These are phyloP conservation scores for Arachis monticola DNA, from an alignment of 331 rosid species.

Conservation along the genomic window DNA sequence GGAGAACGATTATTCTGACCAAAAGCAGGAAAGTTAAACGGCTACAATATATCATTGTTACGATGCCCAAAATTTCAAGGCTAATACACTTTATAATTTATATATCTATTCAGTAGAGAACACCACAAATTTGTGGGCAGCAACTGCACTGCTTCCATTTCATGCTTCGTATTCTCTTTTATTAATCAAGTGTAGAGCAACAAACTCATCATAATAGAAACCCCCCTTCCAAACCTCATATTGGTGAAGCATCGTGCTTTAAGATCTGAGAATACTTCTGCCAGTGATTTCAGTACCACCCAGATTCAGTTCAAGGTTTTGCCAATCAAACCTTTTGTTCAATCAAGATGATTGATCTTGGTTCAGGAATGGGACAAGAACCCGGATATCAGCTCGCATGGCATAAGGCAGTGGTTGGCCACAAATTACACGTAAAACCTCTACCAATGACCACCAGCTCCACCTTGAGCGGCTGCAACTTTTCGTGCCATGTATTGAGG, in stretches of 20 bases:
- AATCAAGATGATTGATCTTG: slow-evolving; percentile 35
- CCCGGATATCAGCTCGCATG: neutral
- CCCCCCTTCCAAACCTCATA: slow-evolving; percentile 27
- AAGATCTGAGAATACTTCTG: slow-evolving; percentile 11
- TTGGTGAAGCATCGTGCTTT: slow-evolving; percentile 27
- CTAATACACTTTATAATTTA: neutral
- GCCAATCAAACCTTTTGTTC: slow-evolving; percentile 22
- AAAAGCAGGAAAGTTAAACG: slow-evolving; percentile 12
- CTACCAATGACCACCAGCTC: slow-evolving; percentile 81
- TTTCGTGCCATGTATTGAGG: slow-evolving; percentile 75
- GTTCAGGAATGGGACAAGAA: slow-evolving; percentile 26
- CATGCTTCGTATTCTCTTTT: slow-evolving; percentile 30
- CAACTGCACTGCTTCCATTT: slow-evolving; percentile 31
- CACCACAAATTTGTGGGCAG: slow-evolving; percentile 30
- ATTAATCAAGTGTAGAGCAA: slow-evolving; percentile 28
- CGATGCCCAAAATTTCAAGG: slow-evolving; percentile 35
- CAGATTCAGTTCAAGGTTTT: slow-evolving; percentile 11
- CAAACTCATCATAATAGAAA: slow-evolving; percentile 25
- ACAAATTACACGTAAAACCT: slow-evolving; percentile 40
- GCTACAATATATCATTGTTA: slow-evolving; percentile 23
- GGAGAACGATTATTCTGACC: slow-evolving; percentile 31
- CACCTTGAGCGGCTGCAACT: slow-evolving; percentile 87
- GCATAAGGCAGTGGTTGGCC: slow-evolving; percentile 27
- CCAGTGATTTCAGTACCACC: slow-evolving; percentile 5
- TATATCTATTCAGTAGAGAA: neutral